These are phyloP conservation scores for Phellopilus nigrolimitatus DNA, from an alignment of 1,284 basidiomycete species.

Conservation along the genomic window DNA sequence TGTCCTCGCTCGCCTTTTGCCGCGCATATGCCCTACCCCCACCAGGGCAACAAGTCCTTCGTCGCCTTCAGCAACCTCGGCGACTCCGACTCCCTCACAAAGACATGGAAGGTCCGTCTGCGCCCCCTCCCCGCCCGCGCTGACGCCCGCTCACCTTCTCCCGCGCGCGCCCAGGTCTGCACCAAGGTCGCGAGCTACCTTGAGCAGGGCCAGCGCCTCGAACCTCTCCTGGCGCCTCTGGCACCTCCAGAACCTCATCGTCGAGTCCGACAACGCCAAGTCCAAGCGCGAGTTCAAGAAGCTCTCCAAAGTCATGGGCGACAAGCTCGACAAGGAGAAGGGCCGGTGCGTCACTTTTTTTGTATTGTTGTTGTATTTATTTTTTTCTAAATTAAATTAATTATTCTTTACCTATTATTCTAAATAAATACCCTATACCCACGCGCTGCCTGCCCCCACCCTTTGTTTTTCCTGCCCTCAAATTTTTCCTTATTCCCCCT, in stretches of 20 bases:
- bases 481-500: background rate
- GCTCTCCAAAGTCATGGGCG: constrained; percentile 77
- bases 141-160: background rate
- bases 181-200: constrained; percentile 82
- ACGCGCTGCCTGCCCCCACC: background rate
- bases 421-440: constrained; percentile 15
- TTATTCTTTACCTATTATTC: background rate
- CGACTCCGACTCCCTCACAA: constrained; percentile 76
- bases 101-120: constrained; percentile 72
- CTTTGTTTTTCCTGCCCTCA: background rate
- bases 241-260: constrained; percentile 83
- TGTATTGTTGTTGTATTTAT: background rate
- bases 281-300: constrained; percentile 84
- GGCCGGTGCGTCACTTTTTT: constrained; percentile 52
- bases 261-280: constrained; percentile 80
- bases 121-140: background rate
- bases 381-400: background rate
- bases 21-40: background rate
- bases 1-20: background rate
- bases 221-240: constrained; percentile 84
- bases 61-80: constrained; percentile 81
- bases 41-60: constrained; percentile 85
- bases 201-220: constrained; percentile 80
- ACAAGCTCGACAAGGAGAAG: constrained; percentile 85
- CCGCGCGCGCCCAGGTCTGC: constrained; percentile 52